phyloP scores from a whole-genome alignment of 495 filamentous ascomycete genomes.

The Xylaria intraflava region DNA sequence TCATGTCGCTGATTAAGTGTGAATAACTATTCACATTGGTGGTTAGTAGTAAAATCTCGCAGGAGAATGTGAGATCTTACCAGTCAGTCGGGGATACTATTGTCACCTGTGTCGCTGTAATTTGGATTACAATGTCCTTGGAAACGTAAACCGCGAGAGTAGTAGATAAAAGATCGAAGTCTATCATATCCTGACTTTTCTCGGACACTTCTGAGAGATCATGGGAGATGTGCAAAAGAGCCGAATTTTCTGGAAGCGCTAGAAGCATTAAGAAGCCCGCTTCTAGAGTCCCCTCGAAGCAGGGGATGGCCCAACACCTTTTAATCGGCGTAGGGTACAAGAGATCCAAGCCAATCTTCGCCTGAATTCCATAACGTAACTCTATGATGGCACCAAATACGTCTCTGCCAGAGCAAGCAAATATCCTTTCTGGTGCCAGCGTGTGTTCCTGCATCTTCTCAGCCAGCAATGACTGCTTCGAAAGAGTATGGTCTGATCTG shows the following conservation, averaged over 20 bases:
- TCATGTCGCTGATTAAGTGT: conserved; percentile 18
- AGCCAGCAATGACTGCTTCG: not conserved
- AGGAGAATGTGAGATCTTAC: conserved; percentile 12
- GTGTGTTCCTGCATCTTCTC: not conserved
- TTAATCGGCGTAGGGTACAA: conserved; percentile 37
- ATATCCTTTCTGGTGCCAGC: conserved; percentile 44
- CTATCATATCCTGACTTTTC: conserved; percentile 31
- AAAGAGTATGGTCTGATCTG: not conserved
- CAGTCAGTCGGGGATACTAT: conserved; percentile 21
- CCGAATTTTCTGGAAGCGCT: conserved; percentile 41
- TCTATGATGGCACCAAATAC: conserved; percentile 59
- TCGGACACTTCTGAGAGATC: conserved; percentile 32
- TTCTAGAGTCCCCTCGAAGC: conserved; percentile 6
- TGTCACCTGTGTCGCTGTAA: conserved; percentile 47
- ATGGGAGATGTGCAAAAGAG: conserved; percentile 30
- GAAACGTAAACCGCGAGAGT: conserved; percentile 47
- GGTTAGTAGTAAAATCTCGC: conserved; percentile 4
- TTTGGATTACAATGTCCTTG: conserved; percentile 41
- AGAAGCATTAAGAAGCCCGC: conserved; percentile 40
- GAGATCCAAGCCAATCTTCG: conserved; percentile 52
- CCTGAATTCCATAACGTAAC: conserved; percentile 64
- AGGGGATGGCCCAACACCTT: conserved; percentile 39
- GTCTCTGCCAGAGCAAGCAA: conserved; percentile 53
- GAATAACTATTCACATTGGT: conserved; percentile 20
- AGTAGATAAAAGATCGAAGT: conserved; percentile 44